These are phyloP conservation scores for Suillus variegatus DNA, from an alignment of 768 basidiomycete species.

Conservation along the genomic window DNA sequence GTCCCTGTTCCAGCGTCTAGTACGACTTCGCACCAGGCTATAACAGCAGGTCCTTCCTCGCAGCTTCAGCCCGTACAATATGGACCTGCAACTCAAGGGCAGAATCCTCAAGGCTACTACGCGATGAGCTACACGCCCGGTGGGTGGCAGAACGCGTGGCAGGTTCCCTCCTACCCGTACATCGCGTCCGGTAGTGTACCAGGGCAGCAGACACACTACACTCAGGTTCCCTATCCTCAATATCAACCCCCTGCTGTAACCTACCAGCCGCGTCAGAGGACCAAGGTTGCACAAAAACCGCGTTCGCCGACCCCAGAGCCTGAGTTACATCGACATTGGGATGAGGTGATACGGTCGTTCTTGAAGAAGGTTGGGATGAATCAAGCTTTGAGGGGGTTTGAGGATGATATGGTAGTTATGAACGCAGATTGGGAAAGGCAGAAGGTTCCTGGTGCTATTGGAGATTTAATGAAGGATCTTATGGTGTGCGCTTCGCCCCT, in stretches of 20 bases:
- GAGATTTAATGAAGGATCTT: slow-evolving; percentile 50
- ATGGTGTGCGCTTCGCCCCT: slow-evolving; percentile 39
- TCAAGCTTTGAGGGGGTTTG: slow-evolving; percentile 63
- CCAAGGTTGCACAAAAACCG: slow-evolving; percentile 25
- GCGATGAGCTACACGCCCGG: slow-evolving; percentile 34
- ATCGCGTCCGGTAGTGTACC: slow-evolving; percentile 28
- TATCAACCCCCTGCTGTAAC: slow-evolving; percentile 25
- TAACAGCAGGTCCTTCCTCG: slow-evolving; percentile 21
- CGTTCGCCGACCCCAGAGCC: slow-evolving; percentile 42
- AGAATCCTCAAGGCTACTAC: slow-evolving; percentile 33
- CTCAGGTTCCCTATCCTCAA: slow-evolving; percentile 36
- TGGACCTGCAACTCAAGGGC: slow-evolving; percentile 13
- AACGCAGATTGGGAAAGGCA: slow-evolving; percentile 64
- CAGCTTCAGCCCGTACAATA: slow-evolving; percentile 21
- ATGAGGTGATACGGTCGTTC: slow-evolving; percentile 55
- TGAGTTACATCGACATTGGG: slow-evolving; percentile 59
- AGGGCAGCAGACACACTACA: slow-evolving; percentile 35
- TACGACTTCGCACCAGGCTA: slow-evolving; percentile 10
- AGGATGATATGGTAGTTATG: slow-evolving; percentile 72
- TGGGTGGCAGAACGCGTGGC: slow-evolving; percentile 35
- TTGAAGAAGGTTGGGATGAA: slow-evolving; percentile 53
- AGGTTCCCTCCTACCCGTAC: slow-evolving; percentile 34
- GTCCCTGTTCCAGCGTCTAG: slow-evolving; percentile 15
- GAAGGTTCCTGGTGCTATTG: slow-evolving; percentile 56
- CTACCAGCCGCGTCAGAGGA: slow-evolving; percentile 35